phyloP scores from a whole-genome alignment of 169 alveolate species.

The Cyclospora cayetanensis region DNA sequence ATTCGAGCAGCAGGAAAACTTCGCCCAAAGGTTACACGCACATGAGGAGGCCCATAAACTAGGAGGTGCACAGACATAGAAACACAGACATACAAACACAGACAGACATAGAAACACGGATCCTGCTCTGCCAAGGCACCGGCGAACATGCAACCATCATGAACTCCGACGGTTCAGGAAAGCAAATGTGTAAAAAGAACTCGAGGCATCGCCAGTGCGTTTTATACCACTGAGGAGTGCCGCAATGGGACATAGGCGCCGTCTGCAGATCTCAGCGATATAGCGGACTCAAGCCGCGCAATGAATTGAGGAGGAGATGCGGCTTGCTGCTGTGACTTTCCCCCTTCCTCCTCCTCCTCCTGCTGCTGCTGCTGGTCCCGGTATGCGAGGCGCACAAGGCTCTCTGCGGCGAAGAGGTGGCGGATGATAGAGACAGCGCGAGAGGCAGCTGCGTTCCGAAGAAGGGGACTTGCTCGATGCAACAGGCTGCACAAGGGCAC shows the following conservation, averaged over 20 bases:
- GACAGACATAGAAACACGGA: no score
- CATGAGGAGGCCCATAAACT: background rate
- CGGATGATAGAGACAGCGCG: constrained; percentile 49
- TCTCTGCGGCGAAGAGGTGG: constrained; percentile 25
- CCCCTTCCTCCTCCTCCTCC: background rate
- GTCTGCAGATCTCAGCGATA: constrained; percentile 42
- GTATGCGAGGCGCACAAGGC: background rate
- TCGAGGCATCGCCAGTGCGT: background rate
- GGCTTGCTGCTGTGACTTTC: constrained; percentile 20
- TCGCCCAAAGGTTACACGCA: no score
- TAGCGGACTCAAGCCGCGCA: constrained; percentile 56
- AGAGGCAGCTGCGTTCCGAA: constrained; percentile 47
- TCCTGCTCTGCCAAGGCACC: background rate
- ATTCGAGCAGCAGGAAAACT: no score
- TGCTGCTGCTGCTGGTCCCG: no score
- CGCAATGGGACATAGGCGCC: background rate
- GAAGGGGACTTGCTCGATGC: constrained; percentile 49
- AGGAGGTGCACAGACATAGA: background rate
- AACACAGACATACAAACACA: background rate
- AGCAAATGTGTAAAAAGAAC: background rate
- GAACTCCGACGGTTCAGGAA: background rate
- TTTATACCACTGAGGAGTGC: background rate
- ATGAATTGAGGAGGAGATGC: constrained; percentile 39
- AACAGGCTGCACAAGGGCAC: background rate
- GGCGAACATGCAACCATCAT: background rate